Evolutionary conservation across 2,329 filamentous ascomycete genomes (phyloP).

Genomic region (Rasamsonia emersonii): DNA sequence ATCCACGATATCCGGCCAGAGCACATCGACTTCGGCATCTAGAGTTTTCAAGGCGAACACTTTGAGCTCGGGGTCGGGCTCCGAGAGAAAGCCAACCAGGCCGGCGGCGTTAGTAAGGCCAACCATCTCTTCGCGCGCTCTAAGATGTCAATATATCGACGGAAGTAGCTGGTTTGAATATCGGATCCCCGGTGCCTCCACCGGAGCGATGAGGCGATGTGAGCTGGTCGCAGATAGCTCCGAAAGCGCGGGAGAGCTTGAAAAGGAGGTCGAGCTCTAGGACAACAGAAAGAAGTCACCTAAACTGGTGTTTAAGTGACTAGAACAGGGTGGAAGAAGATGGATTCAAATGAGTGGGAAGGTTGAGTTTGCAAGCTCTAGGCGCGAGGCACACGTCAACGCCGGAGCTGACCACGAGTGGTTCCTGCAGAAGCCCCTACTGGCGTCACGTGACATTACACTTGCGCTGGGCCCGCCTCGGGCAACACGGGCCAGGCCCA

Average conservation of each 20-base stretch:
- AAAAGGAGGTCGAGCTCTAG: background rate
- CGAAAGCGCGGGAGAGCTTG: constrained; percentile 2
- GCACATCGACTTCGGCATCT: constrained; percentile 90
- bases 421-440: constrained; percentile 20
- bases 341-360: constrained; percentile 14
- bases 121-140: constrained; percentile 71
- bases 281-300: background rate
- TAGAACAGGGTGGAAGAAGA: constrained; percentile 13
- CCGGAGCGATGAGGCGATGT: too few relatives aligned
- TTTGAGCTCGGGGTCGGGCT: constrained; percentile 89
- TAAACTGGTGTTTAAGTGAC: constrained; percentile 10
- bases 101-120: constrained; percentile 89
- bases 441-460: constrained; percentile 12
- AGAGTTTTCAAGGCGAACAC: constrained; percentile 90
- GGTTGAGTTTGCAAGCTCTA: constrained; percentile 11
- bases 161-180: too few relatives aligned
- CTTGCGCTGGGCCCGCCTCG: background rate
- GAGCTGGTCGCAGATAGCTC: constrained; percentile 7
- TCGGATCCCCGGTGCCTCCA: too few relatives aligned
- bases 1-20: constrained; percentile 95
- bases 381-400: constrained; percentile 25
- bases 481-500: too few relatives aligned
- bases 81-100: constrained; percentile 87
- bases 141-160: too few relatives aligned
- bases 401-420: constrained; percentile 20